These are phyloP conservation scores for Parietaria judaica DNA, from an alignment of 306 rosid genomes.

Conservation along the genomic window DNA sequence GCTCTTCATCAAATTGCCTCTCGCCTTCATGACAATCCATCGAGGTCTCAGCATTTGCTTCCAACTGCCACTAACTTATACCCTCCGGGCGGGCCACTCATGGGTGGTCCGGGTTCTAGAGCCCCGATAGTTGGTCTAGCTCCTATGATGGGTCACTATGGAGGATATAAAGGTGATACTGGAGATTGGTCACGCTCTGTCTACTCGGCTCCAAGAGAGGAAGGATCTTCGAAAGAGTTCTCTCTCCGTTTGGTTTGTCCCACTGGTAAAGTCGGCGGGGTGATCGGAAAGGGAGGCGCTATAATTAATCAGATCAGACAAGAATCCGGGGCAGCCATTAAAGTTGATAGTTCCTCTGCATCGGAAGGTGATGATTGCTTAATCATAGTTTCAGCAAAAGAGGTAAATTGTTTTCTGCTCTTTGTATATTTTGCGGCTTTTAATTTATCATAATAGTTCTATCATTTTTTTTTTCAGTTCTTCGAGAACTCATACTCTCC, in stretches of 20 bases:
- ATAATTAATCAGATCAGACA: slow-evolving; percentile 93
- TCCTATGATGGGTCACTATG: slow-evolving; percentile 70
- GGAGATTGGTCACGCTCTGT: slow-evolving; percentile 89
- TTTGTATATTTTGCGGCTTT: background rate
- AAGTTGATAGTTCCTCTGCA: slow-evolving; percentile 80
- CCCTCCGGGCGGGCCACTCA: slow-evolving; percentile 53
- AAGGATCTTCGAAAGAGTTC: slow-evolving; percentile 70
- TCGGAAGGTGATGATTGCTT: slow-evolving; percentile 84
- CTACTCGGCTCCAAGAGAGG: slow-evolving; percentile 91
- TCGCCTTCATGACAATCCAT: slow-evolving; percentile 87
- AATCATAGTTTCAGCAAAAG: slow-evolving; percentile 73
- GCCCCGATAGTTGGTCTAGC: slow-evolving; percentile 78
- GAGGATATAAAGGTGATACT: slow-evolving; percentile 79
- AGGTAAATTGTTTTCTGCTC: slow-evolving; percentile 42
- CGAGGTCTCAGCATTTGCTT: slow-evolving; percentile 87
- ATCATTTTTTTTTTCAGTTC: slow-evolving; percentile 42
- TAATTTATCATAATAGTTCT: slow-evolving; percentile 5
- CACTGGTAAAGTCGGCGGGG: slow-evolving; percentile 83
- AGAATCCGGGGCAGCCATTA: slow-evolving; percentile 83
- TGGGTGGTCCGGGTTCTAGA: slow-evolving; percentile 70
- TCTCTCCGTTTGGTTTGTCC: slow-evolving; percentile 83
- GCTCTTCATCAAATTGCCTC: slow-evolving; percentile 76
- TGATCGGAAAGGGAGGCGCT: slow-evolving; percentile 94
- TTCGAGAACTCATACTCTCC: slow-evolving; percentile 80
- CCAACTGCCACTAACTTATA: slow-evolving; percentile 52